Conservation (phyloP, 2,329 filamentous ascomycete species). For the Apiospora aurea region DNA sequence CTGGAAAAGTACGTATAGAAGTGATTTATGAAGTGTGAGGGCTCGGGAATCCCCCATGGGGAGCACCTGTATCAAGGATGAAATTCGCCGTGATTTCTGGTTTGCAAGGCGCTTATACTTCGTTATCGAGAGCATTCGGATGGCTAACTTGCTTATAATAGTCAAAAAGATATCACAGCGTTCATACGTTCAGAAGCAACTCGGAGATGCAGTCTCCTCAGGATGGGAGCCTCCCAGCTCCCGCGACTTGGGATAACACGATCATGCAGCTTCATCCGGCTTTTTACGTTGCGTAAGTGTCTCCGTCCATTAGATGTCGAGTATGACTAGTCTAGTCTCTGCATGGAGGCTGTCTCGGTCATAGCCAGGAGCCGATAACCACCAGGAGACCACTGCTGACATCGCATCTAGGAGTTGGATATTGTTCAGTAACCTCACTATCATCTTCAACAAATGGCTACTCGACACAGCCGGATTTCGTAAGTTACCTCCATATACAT, state of each 20-base stretch:
- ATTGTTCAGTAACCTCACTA: slow-evolving; percentile 81
- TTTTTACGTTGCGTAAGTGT: slow-evolving; percentile 28
- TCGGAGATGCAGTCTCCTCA: background rate
- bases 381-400: background rate
- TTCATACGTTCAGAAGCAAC: background rate
- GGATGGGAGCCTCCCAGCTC: background rate
- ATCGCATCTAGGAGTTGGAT: slow-evolving; percentile 70
- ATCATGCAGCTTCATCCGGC: slow-evolving; percentile 26
- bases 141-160: background rate
- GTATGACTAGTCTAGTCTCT: background rate
- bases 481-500: slow-evolving; percentile 40
- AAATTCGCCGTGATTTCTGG: background rate
- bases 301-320: background rate
- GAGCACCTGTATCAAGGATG: background rate
- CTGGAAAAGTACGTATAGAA: background rate
- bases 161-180: background rate
- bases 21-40: background rate
- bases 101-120: background rate
- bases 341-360: background rate
- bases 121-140: background rate
- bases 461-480: slow-evolving; percentile 76
- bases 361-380: background rate
- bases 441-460: slow-evolving; percentile 92
- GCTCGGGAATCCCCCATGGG: background rate
- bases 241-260: slow-evolving; percentile 9